Evolutionary conservation across 192 early-diverging fungal genomes (phyloP), one percentile per base, ranked within the genome.

Genomic region (Spizellomyces sp.): DNA sequence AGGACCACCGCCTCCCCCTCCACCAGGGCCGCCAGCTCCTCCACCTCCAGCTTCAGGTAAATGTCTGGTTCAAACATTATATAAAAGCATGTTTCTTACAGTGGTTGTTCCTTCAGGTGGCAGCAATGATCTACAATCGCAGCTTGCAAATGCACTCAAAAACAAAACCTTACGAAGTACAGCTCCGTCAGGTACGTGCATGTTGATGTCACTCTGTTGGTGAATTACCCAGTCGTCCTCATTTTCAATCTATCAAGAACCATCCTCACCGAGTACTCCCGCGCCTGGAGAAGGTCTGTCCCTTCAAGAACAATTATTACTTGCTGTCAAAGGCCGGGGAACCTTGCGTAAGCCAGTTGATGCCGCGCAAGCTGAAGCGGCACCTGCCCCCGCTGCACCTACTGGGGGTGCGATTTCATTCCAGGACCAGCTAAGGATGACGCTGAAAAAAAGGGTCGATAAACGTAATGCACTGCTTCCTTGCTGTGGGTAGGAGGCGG

Each of bases 1-100:
- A 42, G 72, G 72, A 14, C 69, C 69, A 10, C 75, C 75, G 21
- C 75, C 75, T 45, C 75, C 75, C 9, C 75, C 71, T 27, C 71
- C 27, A 36, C 27, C 27, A 36, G 27, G 27, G 27, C 27, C 27
- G 27, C 27, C 27, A 36, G 27, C 71, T 5, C 66, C 76, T 36
- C 14, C 50, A 54, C 17, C 50, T 12, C 14, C 50, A 54, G 50
- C 14, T 54, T n/a, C 50, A 19, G 17, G 17, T n/a, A 54, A 54
- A 36, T 36, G 27, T 36, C 27, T 0, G 27, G 27, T 36, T 36
- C 27, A 36, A 36, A 3, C 27, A 36, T 36, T 36, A 0, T 3
- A 36, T 36, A 36, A 36, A 36, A 36, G 27, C 3, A 36, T 36
- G 50, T 54, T 54, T 54, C 50, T 54, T 54, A 54, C 17, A 12